Conservation (phyloP, 805 yeast species). For the Cyberlindnera veronae region DNA sequence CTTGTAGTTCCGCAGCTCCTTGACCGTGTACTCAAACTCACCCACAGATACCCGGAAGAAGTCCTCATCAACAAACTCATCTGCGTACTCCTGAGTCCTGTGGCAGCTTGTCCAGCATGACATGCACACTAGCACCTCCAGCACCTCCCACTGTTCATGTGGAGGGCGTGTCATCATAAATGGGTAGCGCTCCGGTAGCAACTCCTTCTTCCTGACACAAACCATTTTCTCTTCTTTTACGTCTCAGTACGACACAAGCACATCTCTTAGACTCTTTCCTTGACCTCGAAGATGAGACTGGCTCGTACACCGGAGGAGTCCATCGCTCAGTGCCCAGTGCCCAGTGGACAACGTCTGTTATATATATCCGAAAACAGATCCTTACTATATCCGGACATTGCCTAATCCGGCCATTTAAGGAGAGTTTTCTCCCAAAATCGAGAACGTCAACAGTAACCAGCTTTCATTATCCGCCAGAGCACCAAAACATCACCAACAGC, state of each 20-base stretch:
- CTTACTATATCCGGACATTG: no score
- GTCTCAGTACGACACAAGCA: constrained; percentile 38
- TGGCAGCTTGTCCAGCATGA: constrained; percentile 41
- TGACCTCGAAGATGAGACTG: constrained; percentile 38
- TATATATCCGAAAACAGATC: no score
- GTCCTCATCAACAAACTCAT: constrained; percentile 29
- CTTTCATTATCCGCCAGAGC: no score
- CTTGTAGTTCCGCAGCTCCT: constrained; percentile 19
- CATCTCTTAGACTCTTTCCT: constrained; percentile 33
- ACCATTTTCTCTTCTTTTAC: constrained; percentile 30
- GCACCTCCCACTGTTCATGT: constrained; percentile 32
- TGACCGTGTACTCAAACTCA: constrained; percentile 26
- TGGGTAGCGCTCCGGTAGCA: constrained; percentile 32
- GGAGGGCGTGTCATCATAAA: constrained; percentile 42
- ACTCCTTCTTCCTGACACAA: constrained; percentile 27
- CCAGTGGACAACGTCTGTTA: no score
- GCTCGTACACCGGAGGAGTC: constrained; percentile 33
- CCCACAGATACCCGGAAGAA: constrained; percentile 20
- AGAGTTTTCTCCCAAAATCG: no score
- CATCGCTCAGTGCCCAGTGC: constrained; percentile 48
- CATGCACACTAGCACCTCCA: constrained; percentile 29
- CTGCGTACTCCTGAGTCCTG: constrained; percentile 41
- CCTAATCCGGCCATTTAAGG: no score
- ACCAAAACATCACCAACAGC: no score
- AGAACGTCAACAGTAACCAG: neutral